Evolutionary conservation across 495 filamentous ascomycete genomes (phyloP).

Genomic region (Penicillium paxilli): DNA sequence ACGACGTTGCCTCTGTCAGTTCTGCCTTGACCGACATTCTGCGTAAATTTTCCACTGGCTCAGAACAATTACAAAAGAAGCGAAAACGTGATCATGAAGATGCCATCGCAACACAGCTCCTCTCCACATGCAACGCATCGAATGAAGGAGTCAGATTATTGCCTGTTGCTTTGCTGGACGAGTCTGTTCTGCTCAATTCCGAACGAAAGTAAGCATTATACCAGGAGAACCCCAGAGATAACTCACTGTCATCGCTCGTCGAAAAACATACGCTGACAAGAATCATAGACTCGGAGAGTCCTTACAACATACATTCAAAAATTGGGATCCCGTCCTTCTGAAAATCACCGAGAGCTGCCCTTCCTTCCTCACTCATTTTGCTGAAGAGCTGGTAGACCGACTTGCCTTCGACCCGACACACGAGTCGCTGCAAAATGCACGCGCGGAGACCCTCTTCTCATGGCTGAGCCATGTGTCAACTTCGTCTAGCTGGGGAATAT

Average conservation of each 20-base stretch:
- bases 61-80: slow-evolving; percentile 32
- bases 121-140: slow-evolving; percentile 28
- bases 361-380: slow-evolving; percentile 32
- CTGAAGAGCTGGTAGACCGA: slow-evolving; percentile 37
- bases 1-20: slow-evolving; percentile 16
- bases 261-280: slow-evolving; percentile 6
- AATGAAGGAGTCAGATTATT: slow-evolving; percentile 21
- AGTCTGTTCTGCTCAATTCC: slow-evolving; percentile 25
- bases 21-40: slow-evolving; percentile 20
- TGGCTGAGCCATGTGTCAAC: slow-evolving; percentile 44
- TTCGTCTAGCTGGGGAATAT: slow-evolving; percentile 33
- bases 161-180: slow-evolving; percentile 30
- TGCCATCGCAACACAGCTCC: slow-evolving; percentile 25
- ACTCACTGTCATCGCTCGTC: too few species aligned
- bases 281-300: slow-evolving; percentile 32
- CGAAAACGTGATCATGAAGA: slow-evolving; percentile 29
- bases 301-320: slow-evolving; percentile 26
- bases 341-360: slow-evolving; percentile 28
- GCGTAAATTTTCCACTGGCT: slow-evolving; percentile 12
- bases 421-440: slow-evolving; percentile 19
- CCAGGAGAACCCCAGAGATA: too few species aligned
- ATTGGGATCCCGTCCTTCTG: slow-evolving; percentile 39
- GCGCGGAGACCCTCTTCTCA: slow-evolving; percentile 32
- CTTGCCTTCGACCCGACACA: slow-evolving; percentile 24
- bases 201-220: slow-evolving; percentile 30